A percentile compares a stretch with the other conserved stretches of the same genome.
phyloP scores from a whole-genome alignment of 192 early-diverging fungal species.

The Funneliformis geosporum region DNA sequence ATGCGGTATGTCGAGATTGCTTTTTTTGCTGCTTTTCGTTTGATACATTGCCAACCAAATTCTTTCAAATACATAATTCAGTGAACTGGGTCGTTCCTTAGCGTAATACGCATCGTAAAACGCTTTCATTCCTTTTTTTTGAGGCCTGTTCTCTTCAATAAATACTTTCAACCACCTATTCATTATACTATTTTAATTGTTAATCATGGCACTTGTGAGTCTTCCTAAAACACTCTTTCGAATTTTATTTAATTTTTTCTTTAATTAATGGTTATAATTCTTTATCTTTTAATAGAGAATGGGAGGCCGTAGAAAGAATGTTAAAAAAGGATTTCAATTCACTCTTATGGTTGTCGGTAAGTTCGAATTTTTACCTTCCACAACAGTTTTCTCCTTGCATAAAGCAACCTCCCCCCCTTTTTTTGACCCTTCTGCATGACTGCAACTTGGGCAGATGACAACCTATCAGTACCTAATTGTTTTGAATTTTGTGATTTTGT shows the following conservation, averaged over 20 bases:
- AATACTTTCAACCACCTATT: constrained; percentile 35
- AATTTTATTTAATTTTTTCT: neutral
- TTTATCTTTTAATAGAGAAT: constrained; percentile 13
- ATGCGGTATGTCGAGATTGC: neutral
- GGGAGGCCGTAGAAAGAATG: constrained; percentile 76
- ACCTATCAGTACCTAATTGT: no score
- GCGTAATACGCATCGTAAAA: neutral
- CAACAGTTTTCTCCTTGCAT: neutral
- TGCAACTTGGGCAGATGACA: no score
- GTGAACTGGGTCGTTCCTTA: neutral
- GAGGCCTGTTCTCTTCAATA: neutral
- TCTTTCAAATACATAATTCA: neutral
- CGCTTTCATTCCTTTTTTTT: constrained; percentile 11
- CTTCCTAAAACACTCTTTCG: neutral
- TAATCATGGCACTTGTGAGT: constrained; percentile 21
- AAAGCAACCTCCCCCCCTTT: neutral
- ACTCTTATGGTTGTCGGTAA: constrained; percentile 96
- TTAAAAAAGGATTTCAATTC: constrained; percentile 95
- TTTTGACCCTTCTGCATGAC: neutral
- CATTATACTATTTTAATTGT: neutral
- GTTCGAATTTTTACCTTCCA: constrained; percentile 30
- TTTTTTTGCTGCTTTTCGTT: constrained; percentile 8
- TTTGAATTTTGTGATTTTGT: no score
- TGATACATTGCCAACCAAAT: no score
- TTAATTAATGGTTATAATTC: neutral